These are phyloP conservation scores for Podospora pseudopauciseta DNA, from an alignment of 495 filamentous ascomycete species.

Conservation along the genomic window DNA sequence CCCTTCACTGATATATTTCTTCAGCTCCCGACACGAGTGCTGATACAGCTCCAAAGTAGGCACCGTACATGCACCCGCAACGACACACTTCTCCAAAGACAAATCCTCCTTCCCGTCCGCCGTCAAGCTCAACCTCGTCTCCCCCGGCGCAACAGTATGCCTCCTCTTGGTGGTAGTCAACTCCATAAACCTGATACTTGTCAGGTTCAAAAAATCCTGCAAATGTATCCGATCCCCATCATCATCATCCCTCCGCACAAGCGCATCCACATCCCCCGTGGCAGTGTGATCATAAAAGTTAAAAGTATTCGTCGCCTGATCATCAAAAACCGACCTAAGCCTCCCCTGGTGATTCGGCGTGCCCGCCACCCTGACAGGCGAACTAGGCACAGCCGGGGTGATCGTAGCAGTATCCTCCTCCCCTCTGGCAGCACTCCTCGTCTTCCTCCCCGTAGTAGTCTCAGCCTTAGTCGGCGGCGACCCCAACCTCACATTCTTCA, in stretches of 20 bases:
- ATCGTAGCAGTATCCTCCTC: conserved; percentile 18
- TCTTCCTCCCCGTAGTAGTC: conserved; percentile 56
- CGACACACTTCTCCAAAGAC: conserved; percentile 71
- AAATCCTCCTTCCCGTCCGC: conserved; percentile 49
- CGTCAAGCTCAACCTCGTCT: conserved; percentile 37
- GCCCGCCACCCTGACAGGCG: conserved; percentile 50
- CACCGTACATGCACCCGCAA: conserved; percentile 84
- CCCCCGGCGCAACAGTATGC: conserved; percentile 67
- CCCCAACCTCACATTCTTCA: conserved; percentile 68
- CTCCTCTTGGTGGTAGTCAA: conserved; percentile 85
- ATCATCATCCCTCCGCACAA: conserved; percentile 36
- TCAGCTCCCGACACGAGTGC: conserved; percentile 90
- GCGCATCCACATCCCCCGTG: conserved; percentile 32
- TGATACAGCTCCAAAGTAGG: conserved; percentile 93
- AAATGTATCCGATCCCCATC: conserved; percentile 69
- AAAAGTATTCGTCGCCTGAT: conserved; percentile 41
- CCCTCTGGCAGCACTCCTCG: conserved; percentile 42
- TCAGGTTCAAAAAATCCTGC: conserved; percentile 91
- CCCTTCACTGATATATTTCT: conserved; percentile 90
- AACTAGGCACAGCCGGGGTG: conserved; percentile 43
- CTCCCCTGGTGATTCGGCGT: conserved; percentile 46
- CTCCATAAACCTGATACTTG: conserved; percentile 96
- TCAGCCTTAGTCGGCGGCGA: conserved; percentile 63
- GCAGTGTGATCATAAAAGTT: conserved; percentile 43
- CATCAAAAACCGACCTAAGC: conserved; percentile 46